Base-by-base conservation (phyloP, 257 asterid species). In the Misopates orontium region DNA sequence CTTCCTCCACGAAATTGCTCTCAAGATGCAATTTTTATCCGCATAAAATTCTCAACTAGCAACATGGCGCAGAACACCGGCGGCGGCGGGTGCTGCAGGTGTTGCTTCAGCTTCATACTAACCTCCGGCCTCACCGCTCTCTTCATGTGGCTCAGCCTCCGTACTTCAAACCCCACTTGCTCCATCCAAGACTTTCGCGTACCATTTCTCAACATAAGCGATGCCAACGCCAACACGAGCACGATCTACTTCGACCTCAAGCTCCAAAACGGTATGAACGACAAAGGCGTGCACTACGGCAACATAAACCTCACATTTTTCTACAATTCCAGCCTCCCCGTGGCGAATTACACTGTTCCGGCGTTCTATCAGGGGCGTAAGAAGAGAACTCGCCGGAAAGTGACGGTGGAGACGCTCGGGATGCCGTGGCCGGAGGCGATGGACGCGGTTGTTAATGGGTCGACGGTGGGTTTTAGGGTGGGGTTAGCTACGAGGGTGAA, bases 101-200 rank as follows among this genome's bases (percentile, higher is more conserved):
- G 84, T 78, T 86, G 89, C 83, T 42, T 49, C 83, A 78, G 88
- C 74, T 86, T 91, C 90, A 73, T 85, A 22, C 3, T 86, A 61
- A 91, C 96, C 68, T 83, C 87, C 39, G 96, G 90, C 56, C 80
- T 91, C 49, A 72, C 90, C 49, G 98, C 95, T 15, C 91, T 91
- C 51, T 91, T 91, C 86, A 51, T 86, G 71, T 91, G 95, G 96
- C 90, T 88, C 42, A 83, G 90, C 74, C 85, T 88, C n/a, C 89
- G 96, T 14, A 78, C 95, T 53, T 65, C 80, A 18, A 73, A 78
- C 0, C 98, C 98, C 69, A 64, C 71, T 2, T 80, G 84, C 75
- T 79, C 78, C 49, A 72, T 91, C 48, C 67, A 88, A 42, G 36
- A 71, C 13, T 76, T 91, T 5, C 78, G 74, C 73, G 56, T 91